Conservation (phyloP, 495 filamentous ascomycete genomes). For the Trichocladium uniseriatum region DNA sequence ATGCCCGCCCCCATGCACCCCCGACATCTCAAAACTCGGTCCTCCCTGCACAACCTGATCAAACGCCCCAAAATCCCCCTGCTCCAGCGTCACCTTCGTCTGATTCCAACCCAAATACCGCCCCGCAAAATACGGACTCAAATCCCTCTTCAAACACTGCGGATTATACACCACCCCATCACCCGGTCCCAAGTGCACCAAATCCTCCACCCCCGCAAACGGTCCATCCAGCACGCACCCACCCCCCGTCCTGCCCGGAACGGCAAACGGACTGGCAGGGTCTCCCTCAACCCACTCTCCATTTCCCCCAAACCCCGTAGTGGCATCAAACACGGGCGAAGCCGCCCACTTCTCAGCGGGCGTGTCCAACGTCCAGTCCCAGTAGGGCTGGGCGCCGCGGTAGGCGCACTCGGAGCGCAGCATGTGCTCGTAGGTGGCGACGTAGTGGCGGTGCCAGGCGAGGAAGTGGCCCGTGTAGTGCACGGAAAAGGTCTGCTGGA, state of each 20-base stretch:
- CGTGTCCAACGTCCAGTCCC: conserved; percentile 35
- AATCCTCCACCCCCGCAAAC: conserved; percentile 17
- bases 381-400: conserved; percentile 32
- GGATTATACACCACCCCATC: conserved; percentile 25
- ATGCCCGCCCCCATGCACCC: too few relatives aligned
- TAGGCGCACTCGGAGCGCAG: conserved; percentile 31
- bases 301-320: conserved; percentile 27
- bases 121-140: conserved; percentile 23
- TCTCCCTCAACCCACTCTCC: conserved; percentile 5
- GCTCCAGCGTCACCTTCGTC: too few relatives aligned
- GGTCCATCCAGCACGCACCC: conserved; percentile 29
- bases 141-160: conserved; percentile 30
- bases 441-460: conserved; percentile 32
- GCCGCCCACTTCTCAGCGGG: conserved; percentile 19
- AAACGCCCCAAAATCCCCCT: too few relatives aligned
- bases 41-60: too few relatives aligned
- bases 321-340: conserved; percentile 30
- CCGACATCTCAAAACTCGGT: too few relatives aligned
- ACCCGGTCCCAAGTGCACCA: conserved; percentile 10
- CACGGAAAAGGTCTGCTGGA: conserved; percentile 26
- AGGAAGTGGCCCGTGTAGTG: conserved; percentile 37
- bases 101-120: conserved; percentile 14
- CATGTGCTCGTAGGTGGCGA: conserved; percentile 31
- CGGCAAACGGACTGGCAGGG: conserved; percentile 7
- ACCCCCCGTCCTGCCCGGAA: conserved; percentile 22